Evolutionary conservation across 2,329 filamentous ascomycete species (phyloP).

Genomic region (Purpureocillium takamizusanense): DNA sequence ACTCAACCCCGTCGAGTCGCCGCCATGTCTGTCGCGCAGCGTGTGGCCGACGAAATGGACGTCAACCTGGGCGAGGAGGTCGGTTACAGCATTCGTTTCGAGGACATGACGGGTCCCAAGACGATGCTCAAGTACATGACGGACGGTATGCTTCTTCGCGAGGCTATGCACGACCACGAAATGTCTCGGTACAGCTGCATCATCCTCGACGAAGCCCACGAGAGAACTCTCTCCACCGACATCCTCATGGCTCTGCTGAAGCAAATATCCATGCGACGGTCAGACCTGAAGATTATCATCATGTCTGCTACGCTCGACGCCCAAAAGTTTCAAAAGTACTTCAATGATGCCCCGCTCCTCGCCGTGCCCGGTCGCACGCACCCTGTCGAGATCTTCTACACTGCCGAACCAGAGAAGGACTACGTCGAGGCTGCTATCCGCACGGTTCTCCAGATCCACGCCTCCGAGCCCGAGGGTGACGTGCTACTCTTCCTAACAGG

Average conservation of each 20-base stretch:
- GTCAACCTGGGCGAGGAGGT: constrained; percentile 89
- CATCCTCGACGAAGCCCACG: constrained; percentile 97
- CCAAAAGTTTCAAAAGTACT: constrained; percentile 96
- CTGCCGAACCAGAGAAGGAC: constrained; percentile 87
- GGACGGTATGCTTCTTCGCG: constrained; percentile 93
- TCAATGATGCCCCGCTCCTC: constrained; percentile 85
- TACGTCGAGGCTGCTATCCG: constrained; percentile 93
- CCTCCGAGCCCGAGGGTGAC: constrained; percentile 84
- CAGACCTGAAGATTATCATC: constrained; percentile 95
- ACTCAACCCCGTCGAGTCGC: constrained; percentile 96
- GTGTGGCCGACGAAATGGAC: constrained; percentile 95
- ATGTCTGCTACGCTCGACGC: constrained; percentile 98
- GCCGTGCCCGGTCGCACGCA: constrained; percentile 92
- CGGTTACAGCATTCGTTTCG: constrained; percentile 97
- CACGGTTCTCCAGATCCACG: constrained; percentile 94
- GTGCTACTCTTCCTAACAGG: constrained; percentile 92
- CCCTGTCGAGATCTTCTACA: constrained; percentile 98
- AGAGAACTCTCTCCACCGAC: constrained; percentile 92
- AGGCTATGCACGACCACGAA: constrained; percentile 93
- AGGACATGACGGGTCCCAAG: constrained; percentile 81
- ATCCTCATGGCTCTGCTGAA: constrained; percentile 96
- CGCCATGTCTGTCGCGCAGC: constrained; percentile 96
- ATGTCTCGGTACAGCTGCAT: constrained; percentile 92
- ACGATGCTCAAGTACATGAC: constrained; percentile 99
- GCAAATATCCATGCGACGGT: constrained; percentile 70